A percentile compares a stretch with the other conserved stretches of the same genome.
These are phyloP conservation scores for Acanthamoeba royreba DNA, from an alignment of 208 protist genomes.

Conservation along the genomic window DNA sequence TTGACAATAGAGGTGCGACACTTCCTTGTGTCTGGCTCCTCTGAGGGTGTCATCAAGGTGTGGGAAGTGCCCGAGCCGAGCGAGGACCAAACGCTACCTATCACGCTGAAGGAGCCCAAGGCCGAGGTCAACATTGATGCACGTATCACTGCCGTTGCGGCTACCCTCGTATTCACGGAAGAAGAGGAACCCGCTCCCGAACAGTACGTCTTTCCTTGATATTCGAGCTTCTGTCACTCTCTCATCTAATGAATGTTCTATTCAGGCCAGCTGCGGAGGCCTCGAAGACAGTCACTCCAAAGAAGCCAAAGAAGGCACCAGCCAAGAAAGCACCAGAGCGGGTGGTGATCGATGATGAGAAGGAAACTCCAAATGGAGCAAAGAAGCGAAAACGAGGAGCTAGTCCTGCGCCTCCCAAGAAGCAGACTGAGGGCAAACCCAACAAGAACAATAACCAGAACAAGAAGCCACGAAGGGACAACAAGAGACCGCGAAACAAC, in stretches of 20 bases:
- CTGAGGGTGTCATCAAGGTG: not conserved
- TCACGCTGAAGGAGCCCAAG: not conserved
- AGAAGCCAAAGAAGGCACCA: not conserved
- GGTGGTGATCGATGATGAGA: not conserved
- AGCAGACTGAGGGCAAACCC: not conserved
- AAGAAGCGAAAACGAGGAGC: not conserved
- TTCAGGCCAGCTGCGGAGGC: not conserved
- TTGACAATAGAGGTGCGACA: not conserved
- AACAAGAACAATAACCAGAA: not conserved
- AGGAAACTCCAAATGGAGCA: not conserved
- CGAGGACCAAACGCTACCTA: not conserved
- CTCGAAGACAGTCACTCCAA: not conserved
- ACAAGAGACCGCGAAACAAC: not conserved
- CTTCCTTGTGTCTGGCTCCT: not conserved
- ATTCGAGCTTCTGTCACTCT: not conserved
- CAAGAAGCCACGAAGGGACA: not conserved
- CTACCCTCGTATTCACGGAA: not conserved
- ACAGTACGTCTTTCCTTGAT: not conserved
- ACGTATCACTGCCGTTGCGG: not conserved
- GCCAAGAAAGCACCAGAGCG: not conserved
- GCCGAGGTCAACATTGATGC: slow-evolving; percentile 15
- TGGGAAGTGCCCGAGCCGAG: not conserved
- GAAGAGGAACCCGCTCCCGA: not conserved
- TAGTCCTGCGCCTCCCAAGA: too few relatives aligned
- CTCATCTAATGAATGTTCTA: not conserved